Evolutionary conservation across 2,329 filamentous ascomycete species (phyloP).

Genomic region (Colletotrichum sp.): DNA sequence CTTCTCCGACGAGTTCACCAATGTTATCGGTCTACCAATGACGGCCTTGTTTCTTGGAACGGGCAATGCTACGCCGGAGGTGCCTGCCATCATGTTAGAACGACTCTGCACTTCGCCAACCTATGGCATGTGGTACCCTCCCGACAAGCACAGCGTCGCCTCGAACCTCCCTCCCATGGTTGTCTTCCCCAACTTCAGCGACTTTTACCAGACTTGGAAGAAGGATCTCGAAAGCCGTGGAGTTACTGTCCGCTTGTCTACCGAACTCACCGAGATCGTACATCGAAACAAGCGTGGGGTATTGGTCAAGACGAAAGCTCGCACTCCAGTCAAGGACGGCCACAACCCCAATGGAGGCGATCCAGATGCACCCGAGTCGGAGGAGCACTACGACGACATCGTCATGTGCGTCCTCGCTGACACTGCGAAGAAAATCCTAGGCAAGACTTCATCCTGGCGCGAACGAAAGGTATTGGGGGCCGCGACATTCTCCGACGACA

Average conservation of each 20-base stretch:
- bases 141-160: constrained; percentile 47
- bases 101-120: constrained; percentile 55
- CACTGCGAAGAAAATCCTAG: constrained; percentile 63
- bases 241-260: constrained; percentile 59
- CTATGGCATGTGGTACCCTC: constrained; percentile 60
- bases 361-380: constrained; percentile 56
- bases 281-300: constrained; percentile 57
- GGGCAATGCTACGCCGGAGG: constrained; percentile 72
- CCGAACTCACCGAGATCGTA: constrained; percentile 56
- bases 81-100: constrained; percentile 68
- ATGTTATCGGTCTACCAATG: constrained; percentile 65
- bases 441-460: constrained; percentile 56
- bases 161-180: constrained; percentile 66
- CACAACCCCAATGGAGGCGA: constrained; percentile 40
- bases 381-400: constrained; percentile 65
- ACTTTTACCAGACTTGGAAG: constrained; percentile 63
- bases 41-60: constrained; percentile 66
- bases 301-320: constrained; percentile 48
- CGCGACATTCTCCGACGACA: constrained; percentile 69
- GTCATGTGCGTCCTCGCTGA: constrained; percentile 67
- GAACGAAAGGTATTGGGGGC: constrained; percentile 70
- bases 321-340: constrained; percentile 32
- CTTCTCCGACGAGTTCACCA: constrained; percentile 70
- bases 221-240: constrained; percentile 56
- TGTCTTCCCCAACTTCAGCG: constrained; percentile 63